Evolutionary conservation across 2,329 filamentous ascomycete genomes (phyloP).

Genomic region (Tricladium varicosporioides): DNA sequence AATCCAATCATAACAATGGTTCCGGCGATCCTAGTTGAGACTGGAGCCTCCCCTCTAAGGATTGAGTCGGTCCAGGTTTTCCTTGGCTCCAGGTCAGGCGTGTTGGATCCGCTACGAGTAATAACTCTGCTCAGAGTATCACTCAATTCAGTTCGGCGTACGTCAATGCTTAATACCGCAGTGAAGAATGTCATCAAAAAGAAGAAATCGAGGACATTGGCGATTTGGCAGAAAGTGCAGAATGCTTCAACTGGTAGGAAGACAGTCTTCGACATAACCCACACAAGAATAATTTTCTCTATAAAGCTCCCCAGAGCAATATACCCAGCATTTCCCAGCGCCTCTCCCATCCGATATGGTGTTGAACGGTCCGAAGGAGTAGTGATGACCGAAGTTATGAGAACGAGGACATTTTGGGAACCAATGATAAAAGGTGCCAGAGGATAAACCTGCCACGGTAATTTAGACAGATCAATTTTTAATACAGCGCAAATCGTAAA

Average conservation of each 20-base stretch:
- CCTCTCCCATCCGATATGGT: conserved; percentile 67
- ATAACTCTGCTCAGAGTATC: conserved; percentile 61
- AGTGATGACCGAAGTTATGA: conserved; percentile 75
- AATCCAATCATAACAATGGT: conserved; percentile 72
- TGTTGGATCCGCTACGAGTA: conserved; percentile 36
- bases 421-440: conserved; percentile 73
- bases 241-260: conserved; percentile 71
- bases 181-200: conserved; percentile 79
- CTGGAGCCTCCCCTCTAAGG: conserved; percentile 61
- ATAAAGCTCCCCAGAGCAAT: conserved; percentile 64
- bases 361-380: conserved; percentile 68
- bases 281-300: conserved; percentile 68
- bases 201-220: conserved; percentile 73
- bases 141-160: conserved; percentile 71
- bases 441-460: conserved; percentile 73
- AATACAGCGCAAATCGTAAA: conserved; percentile 77
- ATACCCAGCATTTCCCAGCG: conserved; percentile 70
- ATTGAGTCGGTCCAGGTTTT: conserved; percentile 60
- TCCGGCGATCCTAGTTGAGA: conserved; percentile 73
- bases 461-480: conserved; percentile 71
- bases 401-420: conserved; percentile 73
- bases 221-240: conserved; percentile 73
- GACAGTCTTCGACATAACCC: conserved; percentile 63
- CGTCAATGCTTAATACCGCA: conserved; percentile 75
- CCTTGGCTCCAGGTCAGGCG: conserved; percentile 24